phyloP scores from a whole-genome alignment of 73 alveolate species.

The Paramecium biaurelia region DNA sequence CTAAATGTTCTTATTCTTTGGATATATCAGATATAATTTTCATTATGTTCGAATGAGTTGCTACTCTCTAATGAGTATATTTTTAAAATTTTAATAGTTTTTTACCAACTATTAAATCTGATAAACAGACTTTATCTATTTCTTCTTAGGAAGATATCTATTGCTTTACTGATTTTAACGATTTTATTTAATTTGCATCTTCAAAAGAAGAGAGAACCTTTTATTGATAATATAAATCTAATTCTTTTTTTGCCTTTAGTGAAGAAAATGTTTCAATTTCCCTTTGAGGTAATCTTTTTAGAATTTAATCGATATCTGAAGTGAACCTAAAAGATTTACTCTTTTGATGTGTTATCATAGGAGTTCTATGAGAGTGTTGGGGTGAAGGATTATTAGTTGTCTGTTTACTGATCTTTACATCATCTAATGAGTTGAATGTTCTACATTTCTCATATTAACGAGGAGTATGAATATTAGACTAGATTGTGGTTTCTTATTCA shows the following conservation, averaged over 20 bases:
- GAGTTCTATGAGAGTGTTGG: not conserved
- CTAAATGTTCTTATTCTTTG: not conserved
- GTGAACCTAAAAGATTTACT: not conserved
- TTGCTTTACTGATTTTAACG: not conserved
- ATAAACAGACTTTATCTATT: not conserved
- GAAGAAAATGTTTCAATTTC: not conserved
- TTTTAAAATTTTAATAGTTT: not conserved
- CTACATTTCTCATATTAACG: not conserved
- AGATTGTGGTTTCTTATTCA: not conserved
- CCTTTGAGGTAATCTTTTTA: not conserved
- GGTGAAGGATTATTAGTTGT: constrained; percentile 7
- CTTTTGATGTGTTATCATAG: not conserved
- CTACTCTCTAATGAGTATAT: not conserved
- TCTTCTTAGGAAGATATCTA: not conserved
- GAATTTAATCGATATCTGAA: not conserved
- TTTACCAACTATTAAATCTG: not conserved
- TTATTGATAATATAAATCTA: not conserved
- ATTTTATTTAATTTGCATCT: not conserved
- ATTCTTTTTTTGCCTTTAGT: not conserved
- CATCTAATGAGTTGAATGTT: not conserved
- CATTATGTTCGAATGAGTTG: not conserved
- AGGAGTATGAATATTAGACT: not conserved
- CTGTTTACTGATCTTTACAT: not conserved
- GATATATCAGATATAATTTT: not conserved
- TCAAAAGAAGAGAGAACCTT: not conserved